Evolutionary conservation across 495 filamentous ascomycete species (phyloP).

Genomic region (Trichocladium antarcticum): DNA sequence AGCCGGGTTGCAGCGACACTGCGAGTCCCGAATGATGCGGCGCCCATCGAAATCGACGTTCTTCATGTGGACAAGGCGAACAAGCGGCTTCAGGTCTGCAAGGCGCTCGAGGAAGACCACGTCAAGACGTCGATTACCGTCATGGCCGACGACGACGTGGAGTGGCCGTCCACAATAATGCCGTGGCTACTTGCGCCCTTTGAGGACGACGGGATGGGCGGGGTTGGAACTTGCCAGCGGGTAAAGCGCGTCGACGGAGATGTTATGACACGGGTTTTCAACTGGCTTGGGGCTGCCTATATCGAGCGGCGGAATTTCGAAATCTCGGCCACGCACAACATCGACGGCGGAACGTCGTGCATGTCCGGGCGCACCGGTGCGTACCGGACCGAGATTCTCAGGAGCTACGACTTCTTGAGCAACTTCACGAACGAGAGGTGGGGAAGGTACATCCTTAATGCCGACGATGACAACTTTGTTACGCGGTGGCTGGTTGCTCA

Average conservation of each 20-base stretch:
- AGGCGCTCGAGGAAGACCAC: slow-evolving; percentile 55
- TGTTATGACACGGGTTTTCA: slow-evolving; percentile 50
- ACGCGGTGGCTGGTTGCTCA: slow-evolving; percentile 70
- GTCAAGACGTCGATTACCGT: slow-evolving; percentile 64
- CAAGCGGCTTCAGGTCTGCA: slow-evolving; percentile 74
- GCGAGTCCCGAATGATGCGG: slow-evolving; percentile 12
- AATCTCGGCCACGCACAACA: slow-evolving; percentile 72
- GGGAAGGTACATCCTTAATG: slow-evolving; percentile 63
- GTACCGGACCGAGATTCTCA: slow-evolving; percentile 71
- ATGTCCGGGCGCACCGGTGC: slow-evolving; percentile 80
- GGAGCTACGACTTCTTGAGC: slow-evolving; percentile 59
- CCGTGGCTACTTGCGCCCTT: slow-evolving; percentile 80
- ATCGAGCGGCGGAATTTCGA: slow-evolving; percentile 81
- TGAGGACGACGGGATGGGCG: slow-evolving; percentile 63
- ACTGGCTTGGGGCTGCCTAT: slow-evolving; percentile 71
- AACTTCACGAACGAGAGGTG: slow-evolving; percentile 63
- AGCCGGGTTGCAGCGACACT: slow-evolving; percentile 35
- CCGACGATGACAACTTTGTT: slow-evolving; percentile 77
- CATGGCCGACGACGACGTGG: slow-evolving; percentile 82
- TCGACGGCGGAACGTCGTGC: slow-evolving; percentile 79
- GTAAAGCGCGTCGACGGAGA: slow-evolving; percentile 55
- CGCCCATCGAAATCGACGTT: slow-evolving; percentile 33
- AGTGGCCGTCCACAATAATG: slow-evolving; percentile 64
- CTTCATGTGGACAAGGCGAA: slow-evolving; percentile 43
- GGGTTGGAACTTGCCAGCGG: slow-evolving; percentile 72